Evolutionary conservation across 2,329 filamentous ascomycete species (phyloP).

Genomic region (Diaporthe capsici): DNA sequence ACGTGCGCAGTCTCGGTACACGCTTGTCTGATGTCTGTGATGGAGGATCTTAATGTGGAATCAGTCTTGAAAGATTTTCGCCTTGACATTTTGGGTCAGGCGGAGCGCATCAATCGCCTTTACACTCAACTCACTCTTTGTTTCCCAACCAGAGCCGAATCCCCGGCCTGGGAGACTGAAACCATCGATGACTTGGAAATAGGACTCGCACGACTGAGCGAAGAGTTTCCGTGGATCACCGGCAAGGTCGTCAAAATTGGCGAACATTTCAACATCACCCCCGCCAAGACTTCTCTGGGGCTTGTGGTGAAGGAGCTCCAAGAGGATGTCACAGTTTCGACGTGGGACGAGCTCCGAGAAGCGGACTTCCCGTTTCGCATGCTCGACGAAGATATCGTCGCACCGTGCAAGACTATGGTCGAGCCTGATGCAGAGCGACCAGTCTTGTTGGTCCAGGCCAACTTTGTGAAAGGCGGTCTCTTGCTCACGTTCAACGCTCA

Average conservation of each 20-base stretch:
- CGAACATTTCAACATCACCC: conserved; percentile 55
- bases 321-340: conserved; percentile 51
- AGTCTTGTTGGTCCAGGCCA: conserved; percentile 64
- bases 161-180: conserved; percentile 40
- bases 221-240: conserved; percentile 61
- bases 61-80: neutral
- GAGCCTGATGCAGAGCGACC: conserved; percentile 45
- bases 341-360: conserved; percentile 54
- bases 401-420: conserved; percentile 57
- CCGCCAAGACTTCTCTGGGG: conserved; percentile 48
- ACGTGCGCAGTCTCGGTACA: neutral
- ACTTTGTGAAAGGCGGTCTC: conserved; percentile 63
- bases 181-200: conserved; percentile 51
- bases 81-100: conserved; percentile 60
- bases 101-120: conserved; percentile 54
- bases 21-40: neutral
- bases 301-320: conserved; percentile 61
- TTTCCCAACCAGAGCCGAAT: conserved; percentile 50
- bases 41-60: neutral
- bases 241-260: conserved; percentile 58
- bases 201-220: conserved; percentile 56
- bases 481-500: conserved; percentile 63
- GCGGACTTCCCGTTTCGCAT: conserved; percentile 61
- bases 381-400: conserved; percentile 61
- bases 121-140: conserved; percentile 62